These are phyloP conservation scores for Davidsoniella neocaledoniae DNA, from an alignment of 2,329 filamentous ascomycete species.

Conservation along the genomic window DNA sequence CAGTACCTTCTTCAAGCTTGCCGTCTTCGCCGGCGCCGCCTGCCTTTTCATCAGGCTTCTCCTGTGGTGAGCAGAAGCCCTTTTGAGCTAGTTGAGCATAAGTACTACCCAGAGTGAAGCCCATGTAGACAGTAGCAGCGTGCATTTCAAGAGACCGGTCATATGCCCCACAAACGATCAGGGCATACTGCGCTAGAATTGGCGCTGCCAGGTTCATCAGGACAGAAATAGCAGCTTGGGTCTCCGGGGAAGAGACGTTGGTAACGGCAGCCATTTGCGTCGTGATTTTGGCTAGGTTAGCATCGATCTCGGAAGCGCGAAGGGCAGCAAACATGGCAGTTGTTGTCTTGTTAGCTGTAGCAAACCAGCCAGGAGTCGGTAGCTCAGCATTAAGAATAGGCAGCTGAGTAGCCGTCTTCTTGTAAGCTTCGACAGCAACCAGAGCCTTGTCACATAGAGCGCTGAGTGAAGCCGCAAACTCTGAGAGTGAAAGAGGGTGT, in stretches of 20 bases:
- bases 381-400: constrained; percentile 21
- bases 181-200: constrained; percentile 56
- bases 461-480: constrained; percentile 42
- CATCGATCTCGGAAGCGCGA: constrained; percentile 6
- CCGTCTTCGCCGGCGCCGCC: constrained; percentile 60
- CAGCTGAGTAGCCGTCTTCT: constrained; percentile 34
- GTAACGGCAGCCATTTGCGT: neutral
- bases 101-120: constrained; percentile 56
- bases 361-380: constrained; percentile 37
- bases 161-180: constrained; percentile 42
- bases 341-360: constrained; percentile 4
- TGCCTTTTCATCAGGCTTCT: constrained; percentile 55
- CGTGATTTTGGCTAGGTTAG: constrained; percentile 28
- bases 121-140: constrained; percentile 52
- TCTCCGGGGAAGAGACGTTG: neutral
- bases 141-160: constrained; percentile 47
- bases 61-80: constrained; percentile 81
- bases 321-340: constrained; percentile 10
- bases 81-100: constrained; percentile 67
- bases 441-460: constrained; percentile 58
- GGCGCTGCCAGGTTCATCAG: constrained; percentile 48
- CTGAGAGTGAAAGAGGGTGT: constrained; percentile 15
- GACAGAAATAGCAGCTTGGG: neutral
- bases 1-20: constrained; percentile 78
- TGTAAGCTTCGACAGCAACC: constrained; percentile 59